These are phyloP conservation scores for Karstenula rhodostoma DNA, from an alignment of 2,329 filamentous ascomycete species.

Conservation along the genomic window DNA sequence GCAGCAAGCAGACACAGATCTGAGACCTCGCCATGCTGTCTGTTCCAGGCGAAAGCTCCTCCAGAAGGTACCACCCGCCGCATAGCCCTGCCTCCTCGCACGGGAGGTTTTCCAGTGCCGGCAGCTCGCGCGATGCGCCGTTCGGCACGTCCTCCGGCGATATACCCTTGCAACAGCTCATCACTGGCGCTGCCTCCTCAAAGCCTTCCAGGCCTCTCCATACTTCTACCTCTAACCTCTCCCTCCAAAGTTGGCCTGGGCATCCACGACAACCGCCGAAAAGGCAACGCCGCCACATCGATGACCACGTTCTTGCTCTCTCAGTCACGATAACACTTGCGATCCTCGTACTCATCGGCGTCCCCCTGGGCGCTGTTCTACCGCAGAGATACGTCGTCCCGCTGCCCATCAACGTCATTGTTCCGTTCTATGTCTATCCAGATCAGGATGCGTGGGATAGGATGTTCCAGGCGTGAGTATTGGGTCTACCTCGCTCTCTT, in stretches of 20 bases:
- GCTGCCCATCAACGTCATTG: conserved; percentile 48
- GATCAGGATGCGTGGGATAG: conserved; percentile 49
- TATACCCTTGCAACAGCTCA: neutral
- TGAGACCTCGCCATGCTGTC: neutral
- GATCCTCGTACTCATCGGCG: conserved; percentile 25
- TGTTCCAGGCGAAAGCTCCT: neutral
- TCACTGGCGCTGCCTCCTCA: neutral
- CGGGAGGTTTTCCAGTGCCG: neutral
- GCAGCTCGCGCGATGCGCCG: neutral
- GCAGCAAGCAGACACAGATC: neutral
- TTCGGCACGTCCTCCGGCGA: neutral
- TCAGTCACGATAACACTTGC: conserved; percentile 33
- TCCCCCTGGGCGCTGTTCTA: conserved; percentile 32
- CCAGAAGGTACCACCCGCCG: conserved; percentile 1
- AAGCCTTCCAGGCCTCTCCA: neutral
- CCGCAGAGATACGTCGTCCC: conserved; percentile 31
- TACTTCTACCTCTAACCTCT: conserved; percentile 1
- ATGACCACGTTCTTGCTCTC: conserved; percentile 28
- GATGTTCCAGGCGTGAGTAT: conserved; percentile 29
- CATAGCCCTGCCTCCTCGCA: neutral
- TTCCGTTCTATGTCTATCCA: conserved; percentile 60
- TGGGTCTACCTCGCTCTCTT: neutral
- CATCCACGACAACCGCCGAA: neutral
- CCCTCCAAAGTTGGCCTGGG: neutral
- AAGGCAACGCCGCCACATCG: neutral